Evolutionary conservation across 148 eudicot species (phyloP).

Genomic region (Camellia granthamiana): DNA sequence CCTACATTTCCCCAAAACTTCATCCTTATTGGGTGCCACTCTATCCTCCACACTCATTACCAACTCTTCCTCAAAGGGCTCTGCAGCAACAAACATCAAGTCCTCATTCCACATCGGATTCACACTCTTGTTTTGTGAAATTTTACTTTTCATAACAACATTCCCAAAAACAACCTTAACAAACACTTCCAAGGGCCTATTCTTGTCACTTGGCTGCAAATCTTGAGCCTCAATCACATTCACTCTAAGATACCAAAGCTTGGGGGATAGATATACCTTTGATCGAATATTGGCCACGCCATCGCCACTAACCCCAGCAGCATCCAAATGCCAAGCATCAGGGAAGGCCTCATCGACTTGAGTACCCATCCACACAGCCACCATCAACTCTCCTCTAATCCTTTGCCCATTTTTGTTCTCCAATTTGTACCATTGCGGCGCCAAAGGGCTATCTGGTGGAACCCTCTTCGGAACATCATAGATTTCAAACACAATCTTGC

Average conservation of each 20-base stretch:
- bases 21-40: slow-evolving; percentile 13
- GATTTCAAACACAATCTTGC: slow-evolving; percentile 8
- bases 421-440: slow-evolving; percentile 17
- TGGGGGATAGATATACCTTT: slow-evolving; percentile 12
- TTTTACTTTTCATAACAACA: background rate
- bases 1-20: slow-evolving; percentile 8
- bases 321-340: slow-evolving; percentile 9
- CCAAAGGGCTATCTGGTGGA: slow-evolving; percentile 17
- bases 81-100: slow-evolving; percentile 22
- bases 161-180: slow-evolving; percentile 9
- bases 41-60: slow-evolving; percentile 12
- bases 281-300: slow-evolving; percentile 2
- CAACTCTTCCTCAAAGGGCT: slow-evolving; percentile 20
- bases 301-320: background rate
- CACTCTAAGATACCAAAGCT: slow-evolving; percentile 17
- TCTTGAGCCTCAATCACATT: slow-evolving; percentile 14
- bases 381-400: background rate
- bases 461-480: slow-evolving; percentile 9
- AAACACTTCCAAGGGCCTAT: background rate
- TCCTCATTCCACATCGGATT: slow-evolving; percentile 22
- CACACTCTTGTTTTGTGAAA: background rate
- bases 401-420: background rate
- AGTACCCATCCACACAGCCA: slow-evolving; percentile 15
- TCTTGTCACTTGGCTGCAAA: slow-evolving; percentile 3
- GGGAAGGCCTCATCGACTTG: slow-evolving; percentile 17